phyloP scores from a whole-genome alignment of 2,329 filamentous ascomycete species.

The Thyridium curvatum region DNA sequence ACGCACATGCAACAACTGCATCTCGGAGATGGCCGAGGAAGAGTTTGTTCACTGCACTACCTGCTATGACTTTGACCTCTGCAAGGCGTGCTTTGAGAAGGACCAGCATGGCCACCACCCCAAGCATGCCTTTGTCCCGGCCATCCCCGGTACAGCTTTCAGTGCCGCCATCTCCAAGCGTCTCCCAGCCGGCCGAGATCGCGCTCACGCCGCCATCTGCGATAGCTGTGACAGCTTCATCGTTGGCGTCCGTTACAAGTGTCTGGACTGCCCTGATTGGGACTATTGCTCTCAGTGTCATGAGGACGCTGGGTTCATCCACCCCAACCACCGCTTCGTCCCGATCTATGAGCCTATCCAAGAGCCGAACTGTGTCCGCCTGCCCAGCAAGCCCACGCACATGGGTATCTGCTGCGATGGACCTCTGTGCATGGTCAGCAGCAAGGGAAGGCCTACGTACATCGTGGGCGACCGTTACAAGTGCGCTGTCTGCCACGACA shows the following conservation, averaged over 20 bases:
- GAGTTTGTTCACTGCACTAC: constrained; percentile 79
- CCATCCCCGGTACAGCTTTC: constrained; percentile 56
- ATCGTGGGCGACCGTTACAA: constrained; percentile 91
- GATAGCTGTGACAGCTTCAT: constrained; percentile 91
- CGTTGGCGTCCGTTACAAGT: constrained; percentile 89
- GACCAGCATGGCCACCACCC: constrained; percentile 88
- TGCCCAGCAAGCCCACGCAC: constrained; percentile 51
- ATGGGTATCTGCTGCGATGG: constrained; percentile 92
- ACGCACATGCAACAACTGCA: constrained; percentile 65
- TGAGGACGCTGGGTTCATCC: constrained; percentile 57
- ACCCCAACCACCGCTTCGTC: constrained; percentile 83
- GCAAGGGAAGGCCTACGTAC: constrained; percentile 52
- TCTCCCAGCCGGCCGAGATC: constrained; percentile 73
- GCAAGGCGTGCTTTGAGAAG: constrained; percentile 69
- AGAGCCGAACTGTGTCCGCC: constrained; percentile 20
- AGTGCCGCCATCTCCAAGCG: constrained; percentile 57
- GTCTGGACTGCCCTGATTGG: constrained; percentile 93
- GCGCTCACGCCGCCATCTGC: constrained; percentile 81
- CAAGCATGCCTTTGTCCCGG: constrained; percentile 70
- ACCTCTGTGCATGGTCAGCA: constrained; percentile 64
- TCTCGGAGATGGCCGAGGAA: constrained; percentile 63
- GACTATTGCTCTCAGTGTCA: constrained; percentile 84
- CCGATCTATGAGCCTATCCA: constrained; percentile 71
- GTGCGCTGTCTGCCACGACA: constrained; percentile 91
- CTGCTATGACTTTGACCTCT: constrained; percentile 91